Evolutionary conservation across 2,329 filamentous ascomycete species (phyloP).

Genomic region (Claviceps quebecensis): DNA sequence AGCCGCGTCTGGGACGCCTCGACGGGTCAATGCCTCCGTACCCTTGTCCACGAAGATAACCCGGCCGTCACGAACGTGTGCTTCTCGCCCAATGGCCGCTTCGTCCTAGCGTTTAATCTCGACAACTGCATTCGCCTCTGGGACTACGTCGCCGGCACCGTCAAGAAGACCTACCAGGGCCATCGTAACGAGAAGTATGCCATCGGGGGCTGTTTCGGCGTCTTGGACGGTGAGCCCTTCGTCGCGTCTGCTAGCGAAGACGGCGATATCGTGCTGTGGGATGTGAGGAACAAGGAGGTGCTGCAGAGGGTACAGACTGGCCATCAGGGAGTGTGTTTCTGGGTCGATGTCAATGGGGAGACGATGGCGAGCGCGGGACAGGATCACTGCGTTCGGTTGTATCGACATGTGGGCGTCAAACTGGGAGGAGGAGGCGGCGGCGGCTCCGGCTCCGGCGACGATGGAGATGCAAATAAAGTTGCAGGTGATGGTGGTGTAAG

Average conservation of each 20-base stretch:
- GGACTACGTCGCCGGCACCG: conserved; percentile 85
- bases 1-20: conserved; percentile 89
- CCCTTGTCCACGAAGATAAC: conserved; percentile 92
- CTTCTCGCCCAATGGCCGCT: conserved; percentile 89
- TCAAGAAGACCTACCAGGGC: conserved; percentile 95
- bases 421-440: neutral
- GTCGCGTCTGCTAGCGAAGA: conserved; percentile 79
- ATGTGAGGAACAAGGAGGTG: conserved; percentile 72
- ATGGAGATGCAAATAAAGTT: neutral
- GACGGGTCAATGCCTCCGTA: conserved; percentile 88
- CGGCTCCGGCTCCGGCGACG: neutral
- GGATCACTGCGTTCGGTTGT: conserved; percentile 39
- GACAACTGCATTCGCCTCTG: conserved; percentile 84
- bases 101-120: conserved; percentile 79
- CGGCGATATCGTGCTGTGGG: conserved; percentile 75
- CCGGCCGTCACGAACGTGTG: conserved; percentile 77
- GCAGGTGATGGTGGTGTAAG: neutral
- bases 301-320: conserved; percentile 47
- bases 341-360: conserved; percentile 46
- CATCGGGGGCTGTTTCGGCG: conserved; percentile 71
- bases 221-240: conserved; percentile 38
- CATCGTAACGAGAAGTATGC: conserved; percentile 76
- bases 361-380: conserved; percentile 44
- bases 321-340: conserved; percentile 47
- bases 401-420: conserved; percentile 18